These are phyloP conservation scores for Gautieria morchelliformis DNA, from an alignment of 768 basidiomycete genomes.

Conservation along the genomic window DNA sequence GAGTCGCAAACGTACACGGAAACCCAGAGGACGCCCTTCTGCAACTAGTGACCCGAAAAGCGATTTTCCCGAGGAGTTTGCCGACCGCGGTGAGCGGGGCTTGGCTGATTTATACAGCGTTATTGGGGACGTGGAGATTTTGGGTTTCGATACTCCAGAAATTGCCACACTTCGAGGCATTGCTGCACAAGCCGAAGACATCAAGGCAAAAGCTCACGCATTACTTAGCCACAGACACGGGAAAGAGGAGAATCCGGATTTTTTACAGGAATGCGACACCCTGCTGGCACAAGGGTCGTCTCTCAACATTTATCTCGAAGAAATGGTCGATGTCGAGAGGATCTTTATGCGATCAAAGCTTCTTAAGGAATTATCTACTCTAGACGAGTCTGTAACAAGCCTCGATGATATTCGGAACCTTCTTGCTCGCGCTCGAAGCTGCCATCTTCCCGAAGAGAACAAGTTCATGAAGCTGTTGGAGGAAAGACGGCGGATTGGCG, in stretches of 20 bases:
- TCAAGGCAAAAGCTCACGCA: constrained; percentile 42
- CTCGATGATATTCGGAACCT: constrained; percentile 71
- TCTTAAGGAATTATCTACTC: constrained; percentile 61
- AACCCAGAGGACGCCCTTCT: constrained; percentile 44
- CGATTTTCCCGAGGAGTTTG: constrained; percentile 40
- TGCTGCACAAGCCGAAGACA: constrained; percentile 55
- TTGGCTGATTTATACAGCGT: constrained; percentile 63
- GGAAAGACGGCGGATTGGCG: constrained; percentile 54
- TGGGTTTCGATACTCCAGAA: constrained; percentile 83
- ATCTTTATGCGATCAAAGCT: constrained; percentile 75
- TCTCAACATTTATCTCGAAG: constrained; percentile 76
- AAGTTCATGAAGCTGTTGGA: constrained; percentile 55
- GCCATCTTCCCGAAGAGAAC: constrained; percentile 57
- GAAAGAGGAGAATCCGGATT: constrained; percentile 42
- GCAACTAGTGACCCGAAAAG: constrained; percentile 28
- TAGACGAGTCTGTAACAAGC: constrained; percentile 51
- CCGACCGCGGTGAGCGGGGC: constrained; percentile 61
- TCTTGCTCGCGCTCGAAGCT: constrained; percentile 58
- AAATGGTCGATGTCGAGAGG: constrained; percentile 67
- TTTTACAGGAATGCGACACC: constrained; percentile 60
- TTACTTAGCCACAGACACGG: constrained; percentile 37
- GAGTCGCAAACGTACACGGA: constrained; percentile 64
- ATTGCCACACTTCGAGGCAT: constrained; percentile 46
- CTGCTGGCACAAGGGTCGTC: constrained; percentile 62
- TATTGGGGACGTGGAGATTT: constrained; percentile 58